phyloP scores from a whole-genome alignment of 768 basidiomycete genomes.

The Leccinum barrowsii region DNA sequence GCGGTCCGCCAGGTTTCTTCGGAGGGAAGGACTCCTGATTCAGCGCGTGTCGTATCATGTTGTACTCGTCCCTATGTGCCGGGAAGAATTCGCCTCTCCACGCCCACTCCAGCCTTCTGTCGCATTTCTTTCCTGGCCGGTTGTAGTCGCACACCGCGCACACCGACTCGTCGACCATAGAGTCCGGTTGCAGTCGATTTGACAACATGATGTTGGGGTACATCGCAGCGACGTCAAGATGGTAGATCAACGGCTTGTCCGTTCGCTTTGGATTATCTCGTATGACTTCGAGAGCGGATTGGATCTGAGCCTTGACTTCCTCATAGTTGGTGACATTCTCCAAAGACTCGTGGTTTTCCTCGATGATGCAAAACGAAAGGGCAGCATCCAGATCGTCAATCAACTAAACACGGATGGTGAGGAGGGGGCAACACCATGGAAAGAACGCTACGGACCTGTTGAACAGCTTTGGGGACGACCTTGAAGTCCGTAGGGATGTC shows the following conservation, averaged over 20 bases:
- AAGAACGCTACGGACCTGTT: constrained; percentile 55
- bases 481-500: constrained; percentile 96
- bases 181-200: constrained; percentile 96
- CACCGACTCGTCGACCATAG: constrained; percentile 92
- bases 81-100: constrained; percentile 99
- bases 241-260: constrained; percentile 96
- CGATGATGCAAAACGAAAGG: constrained; percentile 79
- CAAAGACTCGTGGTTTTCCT: constrained; percentile 76
- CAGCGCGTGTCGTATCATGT: constrained; percentile 97
- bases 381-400: constrained; percentile 94
- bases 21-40: constrained; percentile 93
- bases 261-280: constrained; percentile 86
- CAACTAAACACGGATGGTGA: constrained; percentile 47
- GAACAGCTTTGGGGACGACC: constrained; percentile 81
- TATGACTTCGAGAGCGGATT: constrained; percentile 75
- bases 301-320: constrained; percentile 81
- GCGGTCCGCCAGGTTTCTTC: constrained; percentile 66
- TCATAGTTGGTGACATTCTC: constrained; percentile 93
- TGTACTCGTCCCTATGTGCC: constrained; percentile 93
- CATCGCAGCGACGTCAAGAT: constrained; percentile 99
- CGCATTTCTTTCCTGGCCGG: constrained; percentile 92
- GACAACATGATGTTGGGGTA: constrained; percentile 99
- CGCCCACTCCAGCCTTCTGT: constrained; percentile 92
- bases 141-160: constrained; percentile 99
- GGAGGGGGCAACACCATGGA: neutral